Conservation (phyloP, 805 yeast species). For the Metschnikowia lochheadii region DNA sequence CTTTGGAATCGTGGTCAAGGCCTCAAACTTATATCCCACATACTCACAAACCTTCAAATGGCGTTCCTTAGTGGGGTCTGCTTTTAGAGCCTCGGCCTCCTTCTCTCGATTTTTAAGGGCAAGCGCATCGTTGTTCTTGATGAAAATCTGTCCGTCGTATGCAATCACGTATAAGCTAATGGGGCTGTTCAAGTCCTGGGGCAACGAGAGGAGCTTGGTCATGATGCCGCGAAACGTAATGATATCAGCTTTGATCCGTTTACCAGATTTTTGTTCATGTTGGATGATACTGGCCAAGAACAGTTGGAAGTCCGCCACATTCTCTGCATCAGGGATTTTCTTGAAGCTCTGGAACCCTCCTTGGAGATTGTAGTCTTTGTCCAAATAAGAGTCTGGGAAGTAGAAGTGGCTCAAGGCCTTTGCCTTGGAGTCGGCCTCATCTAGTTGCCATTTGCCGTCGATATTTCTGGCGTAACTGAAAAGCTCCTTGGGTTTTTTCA, state of each 20-base stretch:
- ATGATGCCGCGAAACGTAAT: constrained; percentile 84
- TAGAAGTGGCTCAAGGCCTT: constrained; percentile 65
- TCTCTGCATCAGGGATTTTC: constrained; percentile 51
- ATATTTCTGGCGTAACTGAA: constrained; percentile 58
- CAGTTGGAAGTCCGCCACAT: constrained; percentile 53
- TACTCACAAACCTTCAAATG: constrained; percentile 44
- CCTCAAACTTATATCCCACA: constrained; percentile 84
- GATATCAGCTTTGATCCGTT: constrained; percentile 57
- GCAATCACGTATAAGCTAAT: constrained; percentile 59
- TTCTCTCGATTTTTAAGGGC: constrained; percentile 27
- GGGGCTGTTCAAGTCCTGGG: constrained; percentile 54
- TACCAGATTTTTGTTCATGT: constrained; percentile 48
- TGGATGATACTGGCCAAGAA: constrained; percentile 51
- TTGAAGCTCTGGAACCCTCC: constrained; percentile 61
- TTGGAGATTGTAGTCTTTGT: constrained; percentile 55
- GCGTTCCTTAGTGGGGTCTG: constrained; percentile 21
- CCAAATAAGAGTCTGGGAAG: constrained; percentile 69
- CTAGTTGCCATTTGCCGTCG: constrained; percentile 42
- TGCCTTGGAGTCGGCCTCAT: constrained; percentile 46
- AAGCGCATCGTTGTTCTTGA: constrained; percentile 47
- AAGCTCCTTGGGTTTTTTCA: constrained; percentile 84
- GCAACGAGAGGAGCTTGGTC: constrained; percentile 66
- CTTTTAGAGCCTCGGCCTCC: constrained; percentile 15
- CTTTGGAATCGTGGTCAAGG: constrained; percentile 64
- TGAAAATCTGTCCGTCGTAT: constrained; percentile 73